Percentiles rank a stretch among this genome's conserved stretches.
Conservation (phyloP, 164 flowering plant species). For the Cinnamomum chago region DNA sequence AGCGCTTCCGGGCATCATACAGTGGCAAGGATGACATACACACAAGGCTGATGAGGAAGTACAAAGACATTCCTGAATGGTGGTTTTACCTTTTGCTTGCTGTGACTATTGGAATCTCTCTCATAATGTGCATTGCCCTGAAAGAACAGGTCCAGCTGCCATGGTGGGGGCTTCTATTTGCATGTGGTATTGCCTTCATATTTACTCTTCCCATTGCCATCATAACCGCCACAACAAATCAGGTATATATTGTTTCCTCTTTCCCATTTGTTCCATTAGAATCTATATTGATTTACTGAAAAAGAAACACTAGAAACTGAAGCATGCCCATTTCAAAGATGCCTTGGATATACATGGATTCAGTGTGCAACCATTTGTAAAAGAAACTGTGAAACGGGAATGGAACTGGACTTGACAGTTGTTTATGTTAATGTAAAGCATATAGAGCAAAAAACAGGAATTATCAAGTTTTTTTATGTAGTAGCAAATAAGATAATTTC, state of each 20-base stretch:
- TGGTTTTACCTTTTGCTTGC: conserved; percentile 56
- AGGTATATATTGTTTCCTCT: conserved; percentile 29
- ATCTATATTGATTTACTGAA: not conserved
- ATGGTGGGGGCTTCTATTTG: conserved; percentile 84
- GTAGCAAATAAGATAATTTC: not conserved
- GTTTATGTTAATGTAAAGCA: not conserved
- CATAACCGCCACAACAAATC: conserved; percentile 88
- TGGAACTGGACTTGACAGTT: not conserved
- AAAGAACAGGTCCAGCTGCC: conserved; percentile 73
- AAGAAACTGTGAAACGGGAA: not conserved
- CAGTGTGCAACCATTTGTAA: not conserved
- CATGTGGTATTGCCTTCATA: conserved; percentile 47
- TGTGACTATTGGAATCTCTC: conserved; percentile 35
- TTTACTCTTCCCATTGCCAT: conserved; percentile 82
- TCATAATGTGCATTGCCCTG: conserved; percentile 53
- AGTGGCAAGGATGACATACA: conserved; percentile 56
- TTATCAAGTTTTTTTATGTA: not conserved
- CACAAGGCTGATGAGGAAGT: conserved; percentile 69
- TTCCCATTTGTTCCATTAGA: not conserved
- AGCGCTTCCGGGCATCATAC: conserved; percentile 26
- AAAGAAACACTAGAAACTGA: not conserved
- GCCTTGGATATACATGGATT: not conserved
- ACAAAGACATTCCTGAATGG: conserved; percentile 63
- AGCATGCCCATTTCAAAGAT: not conserved
- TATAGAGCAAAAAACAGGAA: not conserved